These are phyloP conservation scores for Globisporangium megalacanthum DNA, from an alignment of 352 stramenopile species.

Conservation along the genomic window DNA sequence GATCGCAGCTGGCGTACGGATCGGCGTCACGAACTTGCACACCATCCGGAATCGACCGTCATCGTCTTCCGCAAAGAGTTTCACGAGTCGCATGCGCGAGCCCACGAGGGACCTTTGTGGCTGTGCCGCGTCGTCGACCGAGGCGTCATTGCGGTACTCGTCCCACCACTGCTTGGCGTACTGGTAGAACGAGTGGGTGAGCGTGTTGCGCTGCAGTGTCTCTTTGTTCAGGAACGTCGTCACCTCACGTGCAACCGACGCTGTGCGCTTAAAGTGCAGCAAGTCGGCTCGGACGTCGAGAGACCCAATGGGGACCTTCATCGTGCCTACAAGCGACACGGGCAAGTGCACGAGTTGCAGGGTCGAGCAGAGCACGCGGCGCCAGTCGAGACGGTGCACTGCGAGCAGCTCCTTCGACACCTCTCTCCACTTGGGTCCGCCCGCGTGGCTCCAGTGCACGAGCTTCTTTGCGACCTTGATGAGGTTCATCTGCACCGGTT, in stretches of 20 bases:
- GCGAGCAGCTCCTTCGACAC: constrained; percentile 53
- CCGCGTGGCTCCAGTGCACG: constrained; percentile 17
- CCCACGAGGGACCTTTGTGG: constrained; percentile 4
- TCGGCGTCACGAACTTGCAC: constrained; percentile 74
- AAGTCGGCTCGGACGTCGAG: constrained; percentile 71
- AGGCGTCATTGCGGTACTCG: constrained; percentile 47
- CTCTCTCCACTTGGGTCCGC: constrained; percentile 33
- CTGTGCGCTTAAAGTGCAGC: constrained; percentile 44
- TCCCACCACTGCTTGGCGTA: constrained; percentile 85
- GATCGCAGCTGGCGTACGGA: constrained; percentile 45
- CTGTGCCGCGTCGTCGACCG: constrained; percentile 5
- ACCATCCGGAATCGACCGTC: constrained; percentile 79
- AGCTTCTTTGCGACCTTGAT: constrained; percentile 59
- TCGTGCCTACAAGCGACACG: constrained; percentile 46
- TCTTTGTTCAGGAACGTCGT: constrained; percentile 50
- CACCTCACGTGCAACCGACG: constrained; percentile 37
- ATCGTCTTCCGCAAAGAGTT: constrained; percentile 87
- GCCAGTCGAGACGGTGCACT: constrained; percentile 70
- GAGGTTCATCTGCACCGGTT: constrained; percentile 51
- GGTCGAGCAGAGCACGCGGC: constrained; percentile 63
- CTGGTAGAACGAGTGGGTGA: constrained; percentile 68
- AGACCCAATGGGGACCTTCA: constrained; percentile 65
- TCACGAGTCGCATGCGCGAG: constrained; percentile 42
- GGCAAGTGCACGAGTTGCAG: constrained; percentile 67
- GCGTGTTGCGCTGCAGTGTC: constrained; percentile 40